Evolutionary conservation across 2,329 filamentous ascomycete genomes (phyloP), one percentile per base, ranked within the genome.

Genomic region (Verruconis gallopava): DNA sequence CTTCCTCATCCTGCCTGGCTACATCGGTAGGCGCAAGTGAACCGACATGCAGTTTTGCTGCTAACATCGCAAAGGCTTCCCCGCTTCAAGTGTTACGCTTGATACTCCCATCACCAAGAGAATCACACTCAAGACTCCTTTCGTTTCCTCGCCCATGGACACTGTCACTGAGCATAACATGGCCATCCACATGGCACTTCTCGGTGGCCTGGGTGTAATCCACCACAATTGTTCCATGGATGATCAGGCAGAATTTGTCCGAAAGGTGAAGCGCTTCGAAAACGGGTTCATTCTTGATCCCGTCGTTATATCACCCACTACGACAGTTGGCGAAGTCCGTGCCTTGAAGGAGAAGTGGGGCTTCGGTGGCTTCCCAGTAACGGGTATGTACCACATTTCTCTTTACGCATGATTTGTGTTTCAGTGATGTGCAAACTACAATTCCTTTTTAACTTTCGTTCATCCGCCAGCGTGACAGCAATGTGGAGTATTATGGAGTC

Each of bases 191-290:
- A 94, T 93, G 74, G 85, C 85, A 40, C 73, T 91, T 21, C 81
- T 91, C 58, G 85, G 85, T 54, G 85, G 85, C 56, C 71, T 93
- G 14, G 85, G 91, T 67, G 86, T 98, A 53, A 93, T 98, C 53
- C 91, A 98, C 72, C 91, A 98, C 76, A 98, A 98, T 72, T 98
- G 91, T 75, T 91, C 88, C n/a, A 76, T 88, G 21, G 85, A 96
- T 20, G 84, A 85, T 43, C 91, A 98, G 71, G 91, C 91, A 51
- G 88, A 94, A 69, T 98, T 98, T 91, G 85, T 98, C 52, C 78
- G 85, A 64, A 96, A 95, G 72, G 91, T 98, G 55, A 98, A 98
- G 81, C 77, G 91, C 57, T 98, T 86, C 65, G 91, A 98, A 71
- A 98, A 98, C 69, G 91, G 91, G 53, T 98, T 98, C 72, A 98